phyloP scores from a whole-genome alignment of 345 rosid species.

The Geranium rotundifolium region DNA sequence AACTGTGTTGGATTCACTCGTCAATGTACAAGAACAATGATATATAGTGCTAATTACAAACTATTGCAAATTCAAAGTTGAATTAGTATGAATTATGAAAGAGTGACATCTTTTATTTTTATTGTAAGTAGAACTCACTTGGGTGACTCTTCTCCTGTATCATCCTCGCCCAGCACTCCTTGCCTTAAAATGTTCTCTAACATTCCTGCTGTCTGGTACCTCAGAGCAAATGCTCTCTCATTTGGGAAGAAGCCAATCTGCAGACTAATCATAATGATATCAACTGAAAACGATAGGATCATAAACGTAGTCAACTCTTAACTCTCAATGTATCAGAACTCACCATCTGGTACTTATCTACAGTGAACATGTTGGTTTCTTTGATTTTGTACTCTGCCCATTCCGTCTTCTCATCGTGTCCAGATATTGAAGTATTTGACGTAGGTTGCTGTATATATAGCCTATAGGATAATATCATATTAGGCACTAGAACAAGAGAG shows the following conservation, averaged over 20 bases:
- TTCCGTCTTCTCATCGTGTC: constrained; percentile 47
- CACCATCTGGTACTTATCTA: constrained; percentile 89
- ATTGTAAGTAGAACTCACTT: constrained; percentile 32
- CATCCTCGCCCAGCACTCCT: constrained; percentile 94
- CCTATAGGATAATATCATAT: constrained; percentile 22
- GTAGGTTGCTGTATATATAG: constrained; percentile 73
- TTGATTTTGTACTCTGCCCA: constrained; percentile 93
- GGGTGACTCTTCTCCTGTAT: constrained; percentile 87
- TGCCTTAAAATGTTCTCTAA: constrained; percentile 68
- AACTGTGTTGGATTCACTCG: no score
- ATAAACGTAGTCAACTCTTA: neutral
- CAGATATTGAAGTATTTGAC: constrained; percentile 41
- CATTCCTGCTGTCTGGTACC: constrained; percentile 93
- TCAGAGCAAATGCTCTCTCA: constrained; percentile 68
- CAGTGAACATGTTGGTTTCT: constrained; percentile 89
- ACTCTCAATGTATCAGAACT: constrained; percentile 13
- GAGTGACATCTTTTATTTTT: neutral
- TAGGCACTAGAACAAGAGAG: neutral
- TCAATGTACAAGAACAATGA: neutral
- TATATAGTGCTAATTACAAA: neutral
- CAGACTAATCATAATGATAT: constrained; percentile 55
- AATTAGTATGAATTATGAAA: neutral
- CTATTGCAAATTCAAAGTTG: neutral
- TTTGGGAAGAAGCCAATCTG: constrained; percentile 81
- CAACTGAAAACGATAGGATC: constrained; percentile 22